phyloP scores from a whole-genome alignment of 129 eudicot genomes.

The Flaveria ramosissima region DNA sequence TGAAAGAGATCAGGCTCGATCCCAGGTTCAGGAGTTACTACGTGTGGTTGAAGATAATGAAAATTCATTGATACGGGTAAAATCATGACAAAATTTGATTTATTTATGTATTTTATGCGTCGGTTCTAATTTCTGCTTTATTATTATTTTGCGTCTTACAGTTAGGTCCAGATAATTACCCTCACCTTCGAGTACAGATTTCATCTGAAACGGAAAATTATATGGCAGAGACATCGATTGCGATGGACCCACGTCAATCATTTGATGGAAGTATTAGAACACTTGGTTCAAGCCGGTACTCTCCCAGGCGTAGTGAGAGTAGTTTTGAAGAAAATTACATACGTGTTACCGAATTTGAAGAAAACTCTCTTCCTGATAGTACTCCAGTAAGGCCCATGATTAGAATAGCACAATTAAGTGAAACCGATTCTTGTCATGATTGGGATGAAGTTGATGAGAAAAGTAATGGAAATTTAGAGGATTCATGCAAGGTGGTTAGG shows the following conservation, averaged over 20 bases:
- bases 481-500: slow-evolving; percentile 73
- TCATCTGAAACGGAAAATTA: slow-evolving; percentile 46
- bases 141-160: slow-evolving; percentile 32
- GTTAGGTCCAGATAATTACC: slow-evolving; percentile 56
- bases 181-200: slow-evolving; percentile 56
- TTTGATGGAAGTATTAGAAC: slow-evolving; percentile 43
- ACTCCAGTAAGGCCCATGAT: slow-evolving; percentile 49
- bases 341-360: slow-evolving; percentile 52
- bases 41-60: slow-evolving; percentile 52
- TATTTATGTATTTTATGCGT: background rate
- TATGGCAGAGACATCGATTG: slow-evolving; percentile 34
- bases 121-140: slow-evolving; percentile 16
- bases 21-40: slow-evolving; percentile 74
- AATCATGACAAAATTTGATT: background rate
- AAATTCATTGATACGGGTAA: slow-evolving; percentile 55
- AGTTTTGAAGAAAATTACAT: slow-evolving; percentile 59
- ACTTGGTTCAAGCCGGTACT: slow-evolving; percentile 47
- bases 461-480: slow-evolving; percentile 51
- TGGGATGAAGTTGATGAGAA: slow-evolving; percentile 59
- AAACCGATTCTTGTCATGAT: slow-evolving; percentile 46
- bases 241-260: slow-evolving; percentile 47
- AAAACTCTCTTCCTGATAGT: slow-evolving; percentile 33
- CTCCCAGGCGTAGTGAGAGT: slow-evolving; percentile 56
- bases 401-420: slow-evolving; percentile 48
- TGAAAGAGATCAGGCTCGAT: slow-evolving; percentile 76